Base-by-base conservation (phyloP, 1,284 basidiomycete species). In the Irpex sp. region DNA sequence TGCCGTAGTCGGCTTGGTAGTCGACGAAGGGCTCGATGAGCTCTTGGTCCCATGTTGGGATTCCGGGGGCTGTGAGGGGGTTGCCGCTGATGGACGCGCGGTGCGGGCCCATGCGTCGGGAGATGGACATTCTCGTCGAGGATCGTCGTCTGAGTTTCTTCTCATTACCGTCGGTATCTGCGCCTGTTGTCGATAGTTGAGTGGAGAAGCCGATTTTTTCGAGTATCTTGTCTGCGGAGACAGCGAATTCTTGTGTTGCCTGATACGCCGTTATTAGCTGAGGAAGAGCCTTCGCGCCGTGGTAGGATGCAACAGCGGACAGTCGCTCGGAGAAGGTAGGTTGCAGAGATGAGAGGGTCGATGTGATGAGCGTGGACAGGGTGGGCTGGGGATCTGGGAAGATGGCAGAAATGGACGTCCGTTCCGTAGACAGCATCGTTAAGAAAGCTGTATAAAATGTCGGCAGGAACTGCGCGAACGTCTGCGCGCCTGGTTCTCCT, bases 11-110 rank as follows among this genome's bases (percentile, higher is more conserved):
- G 15, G 86, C 81, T 72, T 97, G 96, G 66, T 91, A 90, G 71
- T 96, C 92, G 17, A 96, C 80, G 79, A 97, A 97, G 0, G 96
- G 93, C 72, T 96, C 94, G 74, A 95, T 96, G 7, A 97, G 80
- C 48, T 91, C 87, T 61, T 90, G 88, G 71, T 97, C 94, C 96
- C 96, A 85, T 76, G 8, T 79, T 79, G 19, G 70, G 69, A 83
- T 81, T 73, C 65, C 37, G 73, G 68, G n/a, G 64, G 60, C 34
- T 17, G 56, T 51, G 15, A 62, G 19, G 5, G 65, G 61, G 13
- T 65, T 65, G 7, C 70, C 64, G 40, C 71, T 72, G 37, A 73
- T 74, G 3, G 80, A 76, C 8, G 75, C 72, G 7, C 79, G 73
- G 47, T 78, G 74, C 56, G 78, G 72, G 37, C 77, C 77, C 54